These are phyloP conservation scores for Colletotrichum sp. DNA, from an alignment of 2,329 filamentous ascomycete genomes.

Conservation along the genomic window DNA sequence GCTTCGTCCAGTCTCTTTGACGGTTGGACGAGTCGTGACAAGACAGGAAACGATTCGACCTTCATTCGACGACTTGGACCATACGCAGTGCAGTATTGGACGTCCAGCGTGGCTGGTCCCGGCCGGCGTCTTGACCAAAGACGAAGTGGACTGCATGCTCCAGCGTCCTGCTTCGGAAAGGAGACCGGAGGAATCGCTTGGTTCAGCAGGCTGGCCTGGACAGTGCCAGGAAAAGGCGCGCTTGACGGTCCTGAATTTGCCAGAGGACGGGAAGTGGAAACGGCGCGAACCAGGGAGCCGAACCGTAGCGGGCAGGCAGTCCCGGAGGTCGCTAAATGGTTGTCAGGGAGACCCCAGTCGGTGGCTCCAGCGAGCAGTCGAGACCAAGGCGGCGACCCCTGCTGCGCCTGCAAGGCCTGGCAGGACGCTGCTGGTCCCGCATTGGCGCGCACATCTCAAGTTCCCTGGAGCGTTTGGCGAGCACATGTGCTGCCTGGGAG, in stretches of 20 bases:
- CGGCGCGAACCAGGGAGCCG: not conserved
- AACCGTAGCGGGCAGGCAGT: slow-evolving; percentile 17
- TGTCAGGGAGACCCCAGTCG: slow-evolving; percentile 18
- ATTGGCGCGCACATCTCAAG: slow-evolving; percentile 13
- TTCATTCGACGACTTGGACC: not conserved
- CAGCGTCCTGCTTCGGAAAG: not conserved
- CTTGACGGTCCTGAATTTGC: slow-evolving; percentile 13
- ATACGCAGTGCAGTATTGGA: not conserved
- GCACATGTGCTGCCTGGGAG: not conserved
- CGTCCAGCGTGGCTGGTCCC: not conserved
- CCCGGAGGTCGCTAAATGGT: slow-evolving; percentile 1
- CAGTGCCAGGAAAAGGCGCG: not conserved
- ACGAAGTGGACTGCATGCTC: not conserved
- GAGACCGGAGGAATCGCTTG: not conserved
- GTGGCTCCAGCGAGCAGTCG: slow-evolving; percentile 4
- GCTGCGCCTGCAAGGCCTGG: not conserved
- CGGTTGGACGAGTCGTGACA: not conserved
- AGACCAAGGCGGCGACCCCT: slow-evolving; percentile 18
- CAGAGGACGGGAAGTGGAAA: slow-evolving; percentile 12
- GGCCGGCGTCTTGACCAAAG: not conserved
- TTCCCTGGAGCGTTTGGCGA: not conserved
- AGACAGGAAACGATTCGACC: slow-evolving; percentile 3
- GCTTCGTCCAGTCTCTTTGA: slow-evolving; percentile 12
- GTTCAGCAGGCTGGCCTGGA: not conserved
- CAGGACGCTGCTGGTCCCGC: not conserved